Conservation (phyloP, 2,329 filamentous ascomycete genomes). For the Metarhizium anisopliae region DNA sequence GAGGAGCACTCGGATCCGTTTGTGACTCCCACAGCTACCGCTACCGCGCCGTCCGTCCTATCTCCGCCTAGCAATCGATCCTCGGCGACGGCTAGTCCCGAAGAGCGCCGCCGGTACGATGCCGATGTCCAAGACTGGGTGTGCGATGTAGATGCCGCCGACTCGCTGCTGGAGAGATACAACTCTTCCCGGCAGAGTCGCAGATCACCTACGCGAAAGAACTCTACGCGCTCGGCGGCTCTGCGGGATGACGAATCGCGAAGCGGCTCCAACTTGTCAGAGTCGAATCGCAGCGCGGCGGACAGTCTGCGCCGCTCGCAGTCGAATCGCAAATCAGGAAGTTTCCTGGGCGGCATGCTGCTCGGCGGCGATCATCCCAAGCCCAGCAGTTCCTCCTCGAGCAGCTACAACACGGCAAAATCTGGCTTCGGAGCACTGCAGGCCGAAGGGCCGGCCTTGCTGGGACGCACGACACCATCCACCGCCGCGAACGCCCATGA, state of each 20-base stretch:
- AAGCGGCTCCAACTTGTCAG: constrained; percentile 48
- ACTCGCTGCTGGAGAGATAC: constrained; percentile 40
- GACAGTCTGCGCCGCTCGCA: constrained; percentile 29
- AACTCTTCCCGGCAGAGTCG: constrained; percentile 24
- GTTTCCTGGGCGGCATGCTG: constrained; percentile 17
- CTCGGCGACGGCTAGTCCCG: constrained; percentile 31
- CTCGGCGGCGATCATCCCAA: constrained; percentile 20
- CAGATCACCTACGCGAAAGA: constrained; percentile 28
- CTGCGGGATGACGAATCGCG: constrained; percentile 38
- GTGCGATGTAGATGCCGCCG: constrained; percentile 44
- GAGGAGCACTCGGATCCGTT: constrained; percentile 40
- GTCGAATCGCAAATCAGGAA: constrained; percentile 23
- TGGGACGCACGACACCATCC: constrained; percentile 17
- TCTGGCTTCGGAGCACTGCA: constrained; percentile 43
- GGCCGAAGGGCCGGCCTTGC: constrained; percentile 41
- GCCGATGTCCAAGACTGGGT: constrained; percentile 51
- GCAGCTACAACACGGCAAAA: constrained; percentile 44
- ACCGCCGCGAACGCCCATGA: constrained; percentile 18
- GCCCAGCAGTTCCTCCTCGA: constrained; percentile 30
- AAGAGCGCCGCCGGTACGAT: constrained; percentile 28
- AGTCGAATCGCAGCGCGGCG: constrained; percentile 38
- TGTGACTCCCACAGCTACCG: constrained; percentile 28
- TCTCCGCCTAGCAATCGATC: constrained; percentile 21
- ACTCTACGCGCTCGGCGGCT: constrained; percentile 26
- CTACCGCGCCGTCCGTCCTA: constrained; percentile 13